Conservation (phyloP, 2,329 filamentous ascomycete species). For the Dothideomycetes sp. region DNA sequence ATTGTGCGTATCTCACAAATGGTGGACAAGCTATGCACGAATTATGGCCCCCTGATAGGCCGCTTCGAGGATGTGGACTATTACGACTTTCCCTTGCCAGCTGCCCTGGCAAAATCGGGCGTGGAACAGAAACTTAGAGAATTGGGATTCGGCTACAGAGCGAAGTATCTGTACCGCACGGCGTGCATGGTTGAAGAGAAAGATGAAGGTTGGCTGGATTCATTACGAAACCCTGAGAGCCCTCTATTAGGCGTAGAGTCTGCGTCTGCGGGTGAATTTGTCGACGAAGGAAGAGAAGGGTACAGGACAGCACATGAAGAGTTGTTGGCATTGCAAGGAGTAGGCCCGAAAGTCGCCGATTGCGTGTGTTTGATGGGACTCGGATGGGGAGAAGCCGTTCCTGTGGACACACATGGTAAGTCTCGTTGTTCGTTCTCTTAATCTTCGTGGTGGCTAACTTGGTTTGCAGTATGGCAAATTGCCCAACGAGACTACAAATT, state of each 20-base stretch:
- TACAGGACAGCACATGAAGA: constrained; percentile 75
- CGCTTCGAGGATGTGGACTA: constrained; percentile 55
- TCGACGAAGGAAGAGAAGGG: constrained; percentile 47
- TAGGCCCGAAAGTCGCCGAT: constrained; percentile 93
- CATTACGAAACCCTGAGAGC: constrained; percentile 66
- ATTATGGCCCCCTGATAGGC: constrained; percentile 73
- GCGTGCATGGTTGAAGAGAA: constrained; percentile 67
- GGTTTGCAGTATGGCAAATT: constrained; percentile 84
- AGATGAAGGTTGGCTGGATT: constrained; percentile 61
- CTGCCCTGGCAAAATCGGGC: constrained; percentile 59
- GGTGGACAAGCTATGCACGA: constrained; percentile 81
- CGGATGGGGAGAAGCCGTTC: constrained; percentile 90
- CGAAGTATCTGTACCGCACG: constrained; percentile 84
- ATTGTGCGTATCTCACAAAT: constrained; percentile 92
- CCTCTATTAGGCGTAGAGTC: constrained; percentile 47
- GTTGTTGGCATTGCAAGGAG: constrained; percentile 70
- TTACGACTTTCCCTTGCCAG: constrained; percentile 77
- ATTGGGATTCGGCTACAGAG: constrained; percentile 88
- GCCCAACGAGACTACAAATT: constrained; percentile 94
- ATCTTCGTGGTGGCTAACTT: neutral
- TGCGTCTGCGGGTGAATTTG: constrained; percentile 38
- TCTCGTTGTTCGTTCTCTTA: neutral
- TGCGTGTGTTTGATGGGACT: constrained; percentile 95
- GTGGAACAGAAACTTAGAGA: constrained; percentile 73
- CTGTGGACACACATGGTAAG: constrained; percentile 79